Percentiles rank a stretch among this genome's conserved stretches.
Conservation (phyloP, 345 rosid genomes). For the Populus alba region DNA sequence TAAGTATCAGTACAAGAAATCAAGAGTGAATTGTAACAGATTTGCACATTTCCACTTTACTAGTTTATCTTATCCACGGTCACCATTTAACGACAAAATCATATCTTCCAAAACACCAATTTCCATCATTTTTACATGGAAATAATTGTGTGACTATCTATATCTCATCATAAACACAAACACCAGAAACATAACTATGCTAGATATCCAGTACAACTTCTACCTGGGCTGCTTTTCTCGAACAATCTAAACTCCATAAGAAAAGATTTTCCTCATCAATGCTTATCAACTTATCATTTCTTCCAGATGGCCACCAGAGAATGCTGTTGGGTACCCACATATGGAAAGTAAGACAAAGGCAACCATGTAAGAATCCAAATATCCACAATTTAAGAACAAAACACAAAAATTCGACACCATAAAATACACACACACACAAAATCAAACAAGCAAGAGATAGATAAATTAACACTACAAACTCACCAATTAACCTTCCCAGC, state of each 20-base stretch:
- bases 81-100: not conserved
- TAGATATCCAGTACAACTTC: not conserved
- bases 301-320: conserved; percentile 90
- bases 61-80: not conserved
- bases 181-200: not conserved
- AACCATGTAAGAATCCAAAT: conserved; percentile 1
- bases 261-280: conserved; percentile 72
- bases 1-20: conserved; percentile 24
- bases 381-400: not conserved
- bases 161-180: not conserved
- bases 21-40: conserved; percentile 1
- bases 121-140: not conserved
- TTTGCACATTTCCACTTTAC: not conserved
- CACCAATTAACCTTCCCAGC: conserved; percentile 78
- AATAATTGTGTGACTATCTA: not conserved
- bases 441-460: not conserved
- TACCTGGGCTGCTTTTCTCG: conserved; percentile 78
- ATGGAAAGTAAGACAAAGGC: not conserved
- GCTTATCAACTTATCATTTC: conserved; percentile 78
- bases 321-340: conserved; percentile 34
- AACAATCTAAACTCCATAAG: conserved; percentile 77
- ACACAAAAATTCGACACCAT: not conserved
- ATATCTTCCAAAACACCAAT: not conserved
- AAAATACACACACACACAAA: not conserved
- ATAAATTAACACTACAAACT: conserved; percentile 28